Percentiles rank a stretch among this genome's conserved stretches.
These are phyloP conservation scores for Pelargonium myrrhifolium DNA, from an alignment of 441 rosid genomes.

Conservation along the genomic window DNA sequence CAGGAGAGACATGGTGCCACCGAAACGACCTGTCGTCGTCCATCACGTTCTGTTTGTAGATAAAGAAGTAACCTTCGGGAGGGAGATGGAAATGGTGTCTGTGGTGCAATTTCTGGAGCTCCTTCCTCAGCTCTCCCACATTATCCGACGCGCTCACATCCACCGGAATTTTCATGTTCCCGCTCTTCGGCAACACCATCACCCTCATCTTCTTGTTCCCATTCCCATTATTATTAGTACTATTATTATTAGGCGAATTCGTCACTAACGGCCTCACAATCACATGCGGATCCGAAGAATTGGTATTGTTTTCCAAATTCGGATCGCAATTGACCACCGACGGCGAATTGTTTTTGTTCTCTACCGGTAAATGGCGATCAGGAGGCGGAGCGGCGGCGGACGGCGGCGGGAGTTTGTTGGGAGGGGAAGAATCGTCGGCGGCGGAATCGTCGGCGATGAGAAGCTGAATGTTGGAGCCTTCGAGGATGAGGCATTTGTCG, in stretches of 20 bases:
- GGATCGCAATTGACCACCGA: background rate
- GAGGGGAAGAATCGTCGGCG: slow-evolving; percentile 28
- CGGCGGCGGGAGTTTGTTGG: slow-evolving; percentile 24
- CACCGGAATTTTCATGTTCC: slow-evolving; percentile 55
- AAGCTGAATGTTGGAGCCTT: slow-evolving; percentile 56
- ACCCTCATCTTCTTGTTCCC: slow-evolving; percentile 43
- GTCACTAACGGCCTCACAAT: slow-evolving; percentile 32
- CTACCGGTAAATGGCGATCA: background rate
- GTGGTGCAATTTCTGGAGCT: slow-evolving; percentile 51
- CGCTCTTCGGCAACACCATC: slow-evolving; percentile 51
- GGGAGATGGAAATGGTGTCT: slow-evolving; percentile 50
- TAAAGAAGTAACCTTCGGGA: slow-evolving; percentile 62
- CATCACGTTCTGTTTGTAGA: slow-evolving; percentile 62
- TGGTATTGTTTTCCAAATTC: background rate
- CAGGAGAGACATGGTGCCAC: slow-evolving; percentile 61
- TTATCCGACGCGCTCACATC: slow-evolving; percentile 53
- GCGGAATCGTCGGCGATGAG: slow-evolving; percentile 23
- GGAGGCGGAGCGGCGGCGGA: background rate
- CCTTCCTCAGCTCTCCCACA: slow-evolving; percentile 55
- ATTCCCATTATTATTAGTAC: background rate
- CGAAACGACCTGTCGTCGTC: slow-evolving; percentile 62
- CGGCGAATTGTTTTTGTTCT: background rate
- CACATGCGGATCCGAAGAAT: slow-evolving; percentile 12
- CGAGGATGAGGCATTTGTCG: slow-evolving; percentile 48
- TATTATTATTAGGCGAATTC: background rate